These are phyloP conservation scores for Peronospora farinosa DNA, from an alignment of 352 stramenopile species.

Conservation along the genomic window DNA sequence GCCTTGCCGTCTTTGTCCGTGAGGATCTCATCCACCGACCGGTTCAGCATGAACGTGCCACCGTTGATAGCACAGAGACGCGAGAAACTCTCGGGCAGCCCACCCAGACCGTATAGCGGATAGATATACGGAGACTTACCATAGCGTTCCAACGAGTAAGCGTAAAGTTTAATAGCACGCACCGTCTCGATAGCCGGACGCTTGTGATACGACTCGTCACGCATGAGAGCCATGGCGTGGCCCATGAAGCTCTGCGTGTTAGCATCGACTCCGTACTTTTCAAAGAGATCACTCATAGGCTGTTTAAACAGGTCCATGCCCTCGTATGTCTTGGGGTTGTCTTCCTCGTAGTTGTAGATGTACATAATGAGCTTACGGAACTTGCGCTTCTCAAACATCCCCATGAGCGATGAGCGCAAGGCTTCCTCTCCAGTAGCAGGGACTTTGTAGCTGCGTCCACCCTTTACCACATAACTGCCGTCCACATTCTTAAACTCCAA, in stretches of 20 bases:
- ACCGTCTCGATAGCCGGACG: conserved; percentile 90
- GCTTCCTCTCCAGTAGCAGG: conserved; percentile 96
- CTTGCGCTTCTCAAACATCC: conserved; percentile 98
- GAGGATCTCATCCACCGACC: conserved; percentile 90
- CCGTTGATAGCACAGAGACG: conserved; percentile 98
- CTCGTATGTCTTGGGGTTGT: conserved; percentile 87
- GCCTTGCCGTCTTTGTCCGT: conserved; percentile 90
- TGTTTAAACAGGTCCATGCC: conserved; percentile 92
- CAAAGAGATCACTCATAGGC: conserved; percentile 97
- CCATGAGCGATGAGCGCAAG: conserved; percentile 94
- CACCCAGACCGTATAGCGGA: conserved; percentile 97
- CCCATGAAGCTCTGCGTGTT: conserved; percentile 99
- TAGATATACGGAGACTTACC: conserved; percentile 99
- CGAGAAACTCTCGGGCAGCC: conserved; percentile 98
- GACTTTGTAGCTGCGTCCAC: conserved; percentile 95
- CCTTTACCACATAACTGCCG: conserved; percentile 97
- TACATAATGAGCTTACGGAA: conserved; percentile 98
- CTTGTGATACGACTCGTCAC: conserved; percentile 86
- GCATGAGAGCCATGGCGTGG: conserved; percentile 98
- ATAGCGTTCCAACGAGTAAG: conserved; percentile 94
- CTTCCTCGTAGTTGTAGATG: conserved; percentile 93
- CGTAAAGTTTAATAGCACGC: conserved; percentile 97
- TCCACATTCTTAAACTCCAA: conserved; percentile 99
- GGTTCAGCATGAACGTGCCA: conserved; percentile 99
- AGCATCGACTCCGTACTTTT: conserved; percentile 95